Evolutionary conservation across 2,329 filamentous ascomycete genomes (phyloP), one percentile per base, ranked within the genome.

Genomic region (Curvularia verruculosa): DNA sequence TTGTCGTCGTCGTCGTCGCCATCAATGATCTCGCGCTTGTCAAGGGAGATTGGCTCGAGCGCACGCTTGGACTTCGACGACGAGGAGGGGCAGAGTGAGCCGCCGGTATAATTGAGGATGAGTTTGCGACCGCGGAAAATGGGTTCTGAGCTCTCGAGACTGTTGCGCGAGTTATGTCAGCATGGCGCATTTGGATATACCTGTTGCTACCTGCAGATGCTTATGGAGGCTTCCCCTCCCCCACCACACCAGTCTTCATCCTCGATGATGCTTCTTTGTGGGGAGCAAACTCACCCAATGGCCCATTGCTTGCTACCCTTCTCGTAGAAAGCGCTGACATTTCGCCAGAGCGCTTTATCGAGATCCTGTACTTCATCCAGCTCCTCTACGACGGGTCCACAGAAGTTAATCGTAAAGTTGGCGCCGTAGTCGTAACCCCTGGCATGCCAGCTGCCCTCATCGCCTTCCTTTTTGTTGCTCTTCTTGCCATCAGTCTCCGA

Each of bases 341-440:
- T 93, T 76, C 80, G 80, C 87, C 87, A 91, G 46, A 81, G 68
- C 53, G 74, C 73, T 75, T 84, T 81, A 43, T 87, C 82, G 39
- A 93, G 75, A n/a, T 88, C 89, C 10, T 85, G 82, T 9, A 90
- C 84, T 60, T 86, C 80, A 41, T 83, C 79, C 19, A 89, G 80
- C 15, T 84, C 79, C 65, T 89, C 85, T 15, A 92, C 83, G n/a
- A 93, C 89, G 1, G 89, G 82, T 34, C 83, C 87, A 79, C 91
- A 95, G 66, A 95, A 88, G 77, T 95, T 95, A 68, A 94, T 73
- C 1, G 90, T 94, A 70, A 95, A 95, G 79, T 94, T 94, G 62
- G 86, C 85, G 61, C 85, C 86, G 66, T 92, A 91, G 76, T 94
- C 91, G 74, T 87, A 89, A 31, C 91, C 91, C 57, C 84, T 84